These are phyloP conservation scores for Podospora tetraspora DNA, from an alignment of 495 filamentous ascomycete genomes.

Conservation along the genomic window DNA sequence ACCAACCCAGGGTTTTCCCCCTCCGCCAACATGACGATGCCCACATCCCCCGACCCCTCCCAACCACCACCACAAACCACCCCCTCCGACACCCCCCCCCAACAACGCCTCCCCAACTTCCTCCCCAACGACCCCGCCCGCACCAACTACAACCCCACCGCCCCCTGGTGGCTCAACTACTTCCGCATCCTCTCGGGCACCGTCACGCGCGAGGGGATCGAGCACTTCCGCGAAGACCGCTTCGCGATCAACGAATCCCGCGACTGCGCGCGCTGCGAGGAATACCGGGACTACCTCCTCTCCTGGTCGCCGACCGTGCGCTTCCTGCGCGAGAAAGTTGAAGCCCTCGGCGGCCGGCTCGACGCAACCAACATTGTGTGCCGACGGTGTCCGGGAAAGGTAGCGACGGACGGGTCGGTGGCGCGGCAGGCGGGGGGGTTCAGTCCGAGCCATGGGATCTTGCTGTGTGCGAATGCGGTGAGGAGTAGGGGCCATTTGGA, in stretches of 20 bases:
- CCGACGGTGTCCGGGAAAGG: conserved; percentile 57
- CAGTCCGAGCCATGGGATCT: conserved; percentile 72
- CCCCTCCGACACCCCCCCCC: conserved; percentile 4
- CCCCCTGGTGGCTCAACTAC: conserved; percentile 67
- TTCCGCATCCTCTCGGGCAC: conserved; percentile 69
- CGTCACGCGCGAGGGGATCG: conserved; percentile 61
- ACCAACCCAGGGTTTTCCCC: too few species aligned
- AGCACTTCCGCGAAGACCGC: conserved; percentile 63
- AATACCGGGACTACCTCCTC: conserved; percentile 72
- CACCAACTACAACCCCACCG: conserved; percentile 57
- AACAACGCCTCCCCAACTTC: conserved; percentile 23
- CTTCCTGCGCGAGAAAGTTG: conserved; percentile 74
- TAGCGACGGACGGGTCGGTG: conserved; percentile 41
- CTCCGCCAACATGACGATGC: background rate
- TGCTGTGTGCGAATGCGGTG: conserved; percentile 86
- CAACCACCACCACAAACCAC: background rate
- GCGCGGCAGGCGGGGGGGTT: conserved; percentile 67
- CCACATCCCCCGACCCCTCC: background rate
- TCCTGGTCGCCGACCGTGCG: conserved; percentile 77
- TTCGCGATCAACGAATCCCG: conserved; percentile 60
- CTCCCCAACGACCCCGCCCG: conserved; percentile 45
- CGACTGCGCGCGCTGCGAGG: conserved; percentile 74
- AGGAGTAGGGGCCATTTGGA: conserved; percentile 69
- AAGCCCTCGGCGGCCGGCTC: conserved; percentile 68
- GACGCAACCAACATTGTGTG: conserved; percentile 73